Conservation (phyloP, 139 green algal species). For the Protoeuglena noctilucae region DNA sequence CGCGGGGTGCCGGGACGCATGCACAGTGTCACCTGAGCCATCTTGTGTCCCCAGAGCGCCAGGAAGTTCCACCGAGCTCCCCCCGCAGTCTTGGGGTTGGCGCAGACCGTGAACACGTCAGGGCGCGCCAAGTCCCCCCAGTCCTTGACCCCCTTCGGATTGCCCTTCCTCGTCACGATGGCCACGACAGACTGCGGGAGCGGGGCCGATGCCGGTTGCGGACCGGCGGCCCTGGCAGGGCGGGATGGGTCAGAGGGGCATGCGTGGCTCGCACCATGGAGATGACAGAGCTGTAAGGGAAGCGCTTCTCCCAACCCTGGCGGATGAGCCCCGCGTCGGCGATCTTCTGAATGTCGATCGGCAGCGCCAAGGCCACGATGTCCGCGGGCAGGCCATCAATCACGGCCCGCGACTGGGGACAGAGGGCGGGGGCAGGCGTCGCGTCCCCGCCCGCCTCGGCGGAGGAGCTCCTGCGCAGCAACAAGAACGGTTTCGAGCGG, state of each 20-base stretch:
- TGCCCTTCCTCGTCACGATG: conserved; percentile 41
- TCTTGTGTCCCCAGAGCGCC: conserved; percentile 53
- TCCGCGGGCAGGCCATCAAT: conserved; percentile 62
- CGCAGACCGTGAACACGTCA: conserved; percentile 37
- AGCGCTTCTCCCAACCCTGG: conserved; percentile 25
- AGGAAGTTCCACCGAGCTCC: conserved; percentile 76
- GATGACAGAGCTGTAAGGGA: conserved; percentile 16
- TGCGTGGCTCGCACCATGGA: too few relatives aligned
- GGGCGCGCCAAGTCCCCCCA: conserved; percentile 52
- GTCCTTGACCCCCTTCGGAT: conserved; percentile 44
- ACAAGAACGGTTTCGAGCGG: background rate
- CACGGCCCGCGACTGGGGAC: conserved; percentile 41
- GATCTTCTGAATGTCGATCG: conserved; percentile 67
- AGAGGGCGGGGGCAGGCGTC: background rate
- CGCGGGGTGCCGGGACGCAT: too few relatives aligned
- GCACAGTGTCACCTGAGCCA: too few relatives aligned
- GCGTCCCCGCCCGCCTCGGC: background rate
- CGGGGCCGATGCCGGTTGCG: too few relatives aligned
- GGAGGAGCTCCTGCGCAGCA: background rate
- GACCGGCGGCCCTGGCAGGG: too few relatives aligned
- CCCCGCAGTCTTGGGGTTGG: conserved; percentile 76
- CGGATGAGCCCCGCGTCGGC: conserved; percentile 36
- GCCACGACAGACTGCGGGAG: conserved; percentile 33
- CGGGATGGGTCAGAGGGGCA: too few relatives aligned
- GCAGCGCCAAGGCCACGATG: conserved; percentile 56